Conservation (phyloP, 139 green algal genomes). For the Mesotaenium endlicherianum region DNA sequence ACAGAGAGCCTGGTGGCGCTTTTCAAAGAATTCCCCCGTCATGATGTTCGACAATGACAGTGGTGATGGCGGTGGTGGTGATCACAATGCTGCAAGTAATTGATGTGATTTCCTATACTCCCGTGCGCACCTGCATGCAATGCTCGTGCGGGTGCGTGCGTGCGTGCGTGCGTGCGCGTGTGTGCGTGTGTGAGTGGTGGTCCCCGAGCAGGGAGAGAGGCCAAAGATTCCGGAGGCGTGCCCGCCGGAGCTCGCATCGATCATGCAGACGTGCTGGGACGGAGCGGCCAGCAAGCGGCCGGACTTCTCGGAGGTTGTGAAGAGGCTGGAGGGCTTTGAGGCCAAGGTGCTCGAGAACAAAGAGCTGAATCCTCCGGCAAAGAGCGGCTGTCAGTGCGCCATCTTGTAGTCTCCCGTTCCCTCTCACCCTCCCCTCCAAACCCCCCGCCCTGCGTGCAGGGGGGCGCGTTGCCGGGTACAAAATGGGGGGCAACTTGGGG, state of each 20-base stretch:
- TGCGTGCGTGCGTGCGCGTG: background rate
- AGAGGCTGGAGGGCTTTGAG: slow-evolving; percentile 11
- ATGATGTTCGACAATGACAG: background rate
- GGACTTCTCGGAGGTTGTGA: slow-evolving; percentile 23
- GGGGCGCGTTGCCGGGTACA: too few species aligned
- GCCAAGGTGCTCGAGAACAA: too few species aligned
- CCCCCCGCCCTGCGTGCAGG: too few species aligned
- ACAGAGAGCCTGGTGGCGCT: too few species aligned
- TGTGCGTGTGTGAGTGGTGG: background rate
- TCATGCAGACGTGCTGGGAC: slow-evolving; percentile 34
- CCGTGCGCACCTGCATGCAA: background rate
- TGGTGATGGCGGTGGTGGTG: too few species aligned
- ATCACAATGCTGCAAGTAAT: too few species aligned
- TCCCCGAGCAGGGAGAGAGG: background rate
- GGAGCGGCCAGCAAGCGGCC: background rate
- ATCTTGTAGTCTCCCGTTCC: too few species aligned
- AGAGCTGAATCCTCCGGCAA: too few species aligned
- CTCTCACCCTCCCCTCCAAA: too few species aligned
- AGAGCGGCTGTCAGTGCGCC: too few species aligned
- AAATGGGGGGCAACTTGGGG: too few species aligned
- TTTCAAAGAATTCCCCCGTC: too few species aligned
- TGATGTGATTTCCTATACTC: background rate
- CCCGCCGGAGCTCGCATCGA: background rate
- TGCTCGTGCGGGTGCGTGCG: background rate
- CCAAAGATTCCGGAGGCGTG: slow-evolving; percentile 16